Evolutionary conservation across 177 flowering plant genomes (phyloP), one percentile per base, ranked within the genome.

Genomic region (Vitis hybrid): DNA sequence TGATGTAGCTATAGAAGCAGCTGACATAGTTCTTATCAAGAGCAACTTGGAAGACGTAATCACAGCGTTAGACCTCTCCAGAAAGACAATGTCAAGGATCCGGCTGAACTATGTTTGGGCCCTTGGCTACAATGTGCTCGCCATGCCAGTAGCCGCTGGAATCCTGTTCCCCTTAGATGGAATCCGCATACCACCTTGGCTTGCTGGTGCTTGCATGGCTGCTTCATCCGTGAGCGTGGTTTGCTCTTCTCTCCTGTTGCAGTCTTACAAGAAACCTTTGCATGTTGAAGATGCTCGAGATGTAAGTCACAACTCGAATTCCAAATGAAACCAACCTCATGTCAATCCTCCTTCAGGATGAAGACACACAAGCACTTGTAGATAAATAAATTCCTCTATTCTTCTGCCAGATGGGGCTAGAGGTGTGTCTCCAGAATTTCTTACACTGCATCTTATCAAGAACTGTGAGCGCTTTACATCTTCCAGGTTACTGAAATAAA

Each of bases 121-220:
- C 5, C 89, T 94, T 12, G 94, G 97, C 10, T 94, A 94, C 79
- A 94, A 94, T 64, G 78, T 92, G 3, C 89, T 92, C 10, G 94
- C 89, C 64, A 76, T 94, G 86, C 98, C 97, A 1, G 74, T 94
- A 60, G 97, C 98, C 22, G 93, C 98, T 49, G 97, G 98, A 55
- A 61, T 86, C 51, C 72, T 92, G 29, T 94, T 84, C 77, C 97
- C 98, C 0, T 89, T 87, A 78, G 85, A 86, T 5, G 93, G 97
- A 70, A 87, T 94, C 70, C 82, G 94, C 22, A 68, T 94, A 26
- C 98, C 98, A 7, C 98, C 98, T 56, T 94, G 98, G 98, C 85
- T 94, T 60, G 98, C 98, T 12, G 96, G 97, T 62, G 98, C 94
- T 69, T 88, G 93, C 85, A 94, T 94, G 98, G 98, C 98, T 69